A percentile compares a stretch with the other conserved stretches of the same genome.
Conservation (phyloP, 768 basidiomycete genomes). For the Suillus plorans region DNA sequence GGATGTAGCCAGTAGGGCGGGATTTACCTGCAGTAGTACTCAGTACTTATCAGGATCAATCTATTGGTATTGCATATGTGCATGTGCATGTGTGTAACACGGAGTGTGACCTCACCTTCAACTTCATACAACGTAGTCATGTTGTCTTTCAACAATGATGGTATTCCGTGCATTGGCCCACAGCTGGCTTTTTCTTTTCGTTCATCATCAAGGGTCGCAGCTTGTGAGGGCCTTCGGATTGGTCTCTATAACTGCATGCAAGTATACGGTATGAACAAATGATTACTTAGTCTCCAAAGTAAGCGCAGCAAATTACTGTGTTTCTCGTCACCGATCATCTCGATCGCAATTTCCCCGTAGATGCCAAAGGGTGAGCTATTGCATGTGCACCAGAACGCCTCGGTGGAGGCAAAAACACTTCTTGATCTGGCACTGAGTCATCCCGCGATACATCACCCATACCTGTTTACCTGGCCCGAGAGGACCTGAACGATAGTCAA, state of each 20-base stretch:
- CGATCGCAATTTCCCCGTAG: constrained; percentile 14
- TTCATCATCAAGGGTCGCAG: constrained; percentile 29
- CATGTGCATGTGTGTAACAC: neutral
- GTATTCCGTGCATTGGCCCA: too few species aligned
- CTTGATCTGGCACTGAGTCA: constrained; percentile 37
- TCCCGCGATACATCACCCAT: constrained; percentile 41
- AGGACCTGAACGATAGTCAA: too few species aligned
- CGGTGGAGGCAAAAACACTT: constrained; percentile 35
- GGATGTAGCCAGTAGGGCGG: constrained; percentile 4
- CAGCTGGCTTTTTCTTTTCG: constrained; percentile 20
- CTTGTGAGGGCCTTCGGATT: constrained; percentile 33
- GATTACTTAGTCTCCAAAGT: constrained; percentile 35
- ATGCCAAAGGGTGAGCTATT: constrained; percentile 53
- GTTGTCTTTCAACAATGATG: too few species aligned
- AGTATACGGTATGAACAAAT: too few species aligned
- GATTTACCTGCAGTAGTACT: constrained; percentile 29
- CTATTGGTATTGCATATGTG: neutral
- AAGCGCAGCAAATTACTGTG: neutral
- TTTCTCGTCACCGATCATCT: neutral
- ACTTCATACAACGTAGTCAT: constrained; percentile 22
- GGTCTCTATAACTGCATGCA: constrained; percentile 13
- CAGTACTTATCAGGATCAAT: constrained; percentile 18
- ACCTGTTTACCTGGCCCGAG: too few species aligned
- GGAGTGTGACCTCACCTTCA: constrained; percentile 11
- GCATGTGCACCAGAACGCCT: constrained; percentile 45